Evolutionary conservation across 805 yeast genomes (phyloP).

Genomic region (Pichia manshurica): DNA sequence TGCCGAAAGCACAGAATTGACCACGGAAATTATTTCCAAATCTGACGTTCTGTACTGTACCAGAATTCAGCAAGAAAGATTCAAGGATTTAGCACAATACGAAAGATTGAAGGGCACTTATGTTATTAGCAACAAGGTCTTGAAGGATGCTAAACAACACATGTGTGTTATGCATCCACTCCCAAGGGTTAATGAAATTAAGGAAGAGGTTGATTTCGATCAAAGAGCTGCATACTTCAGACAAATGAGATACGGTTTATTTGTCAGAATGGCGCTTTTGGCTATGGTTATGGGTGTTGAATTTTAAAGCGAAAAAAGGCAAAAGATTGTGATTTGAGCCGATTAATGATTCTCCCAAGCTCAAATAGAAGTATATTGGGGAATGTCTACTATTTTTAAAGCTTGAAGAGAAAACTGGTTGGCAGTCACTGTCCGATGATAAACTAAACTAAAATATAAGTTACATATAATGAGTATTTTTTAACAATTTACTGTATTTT

Average conservation of each 20-base stretch:
- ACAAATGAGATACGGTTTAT: slow-evolving; percentile 98
- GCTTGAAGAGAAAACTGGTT: too few species aligned
- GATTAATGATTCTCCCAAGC: too few species aligned
- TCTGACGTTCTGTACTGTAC: slow-evolving; percentile 97
- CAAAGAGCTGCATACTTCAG: slow-evolving; percentile 99
- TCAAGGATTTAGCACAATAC: slow-evolving; percentile 67
- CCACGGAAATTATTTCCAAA: slow-evolving; percentile 78
- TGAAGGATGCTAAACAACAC: slow-evolving; percentile 91
- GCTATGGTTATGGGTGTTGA: slow-evolving; percentile 98
- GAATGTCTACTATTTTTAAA: slow-evolving; percentile 13
- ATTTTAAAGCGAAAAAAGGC: slow-evolving; percentile 35
- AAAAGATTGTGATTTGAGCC: too few species aligned
- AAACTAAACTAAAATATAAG: neutral
- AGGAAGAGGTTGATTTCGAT: slow-evolving; percentile 98
- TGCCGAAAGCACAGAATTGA: slow-evolving; percentile 67
- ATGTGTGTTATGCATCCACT: slow-evolving; percentile 99
- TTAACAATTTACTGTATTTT: neutral
- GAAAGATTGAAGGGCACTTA: slow-evolving; percentile 86
- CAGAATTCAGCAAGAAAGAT: slow-evolving; percentile 96
- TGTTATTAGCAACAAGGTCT: slow-evolving; percentile 85
- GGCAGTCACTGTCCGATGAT: too few species aligned
- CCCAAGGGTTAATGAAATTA: slow-evolving; percentile 94
- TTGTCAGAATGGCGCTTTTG: slow-evolving; percentile 96
- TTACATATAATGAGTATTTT: neutral
- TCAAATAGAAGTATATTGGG: slow-evolving; percentile 18